Conservation (phyloP, 352 stramenopile genomes). For the Phytophthora sp. region DNA sequence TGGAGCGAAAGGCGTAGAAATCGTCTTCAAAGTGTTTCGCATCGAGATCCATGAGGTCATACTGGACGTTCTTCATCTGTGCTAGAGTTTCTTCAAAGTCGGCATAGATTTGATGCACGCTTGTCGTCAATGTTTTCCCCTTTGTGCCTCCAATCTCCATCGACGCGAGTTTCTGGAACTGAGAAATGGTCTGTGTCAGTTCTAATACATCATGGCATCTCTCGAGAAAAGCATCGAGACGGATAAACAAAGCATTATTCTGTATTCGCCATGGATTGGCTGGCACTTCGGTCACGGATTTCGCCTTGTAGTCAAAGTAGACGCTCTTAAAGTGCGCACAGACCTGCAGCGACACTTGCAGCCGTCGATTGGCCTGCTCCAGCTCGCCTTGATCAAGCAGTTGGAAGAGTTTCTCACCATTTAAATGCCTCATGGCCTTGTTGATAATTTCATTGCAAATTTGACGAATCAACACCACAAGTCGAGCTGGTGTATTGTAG, state of each 20-base stretch:
- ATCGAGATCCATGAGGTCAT: conserved; percentile 91
- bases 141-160: conserved; percentile 94
- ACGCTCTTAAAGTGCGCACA: conserved; percentile 91
- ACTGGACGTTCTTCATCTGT: conserved; percentile 80
- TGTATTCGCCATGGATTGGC: conserved; percentile 91
- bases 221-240: conserved; percentile 91
- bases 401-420: conserved; percentile 81
- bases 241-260: conserved; percentile 92
- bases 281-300: conserved; percentile 78
- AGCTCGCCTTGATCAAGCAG: conserved; percentile 80
- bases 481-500: conserved; percentile 90
- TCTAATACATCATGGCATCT: conserved; percentile 92
- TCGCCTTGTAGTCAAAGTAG: conserved; percentile 94
- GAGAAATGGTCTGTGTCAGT: conserved; percentile 88
- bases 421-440: conserved; percentile 74
- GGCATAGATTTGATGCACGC: conserved; percentile 86
- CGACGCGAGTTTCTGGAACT: conserved; percentile 87
- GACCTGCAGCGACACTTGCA: conserved; percentile 76
- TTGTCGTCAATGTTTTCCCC: conserved; percentile 92
- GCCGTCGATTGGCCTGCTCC: conserved; percentile 73
- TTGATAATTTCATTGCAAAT: conserved; percentile 91
- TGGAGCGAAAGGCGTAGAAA: conserved; percentile 90
- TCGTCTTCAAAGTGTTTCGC: conserved; percentile 92
- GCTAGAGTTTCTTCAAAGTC: conserved; percentile 87
- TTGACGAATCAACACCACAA: conserved; percentile 89